Base-by-base conservation (phyloP, 306 rosid genomes). In the Dryas octopetala region DNA sequence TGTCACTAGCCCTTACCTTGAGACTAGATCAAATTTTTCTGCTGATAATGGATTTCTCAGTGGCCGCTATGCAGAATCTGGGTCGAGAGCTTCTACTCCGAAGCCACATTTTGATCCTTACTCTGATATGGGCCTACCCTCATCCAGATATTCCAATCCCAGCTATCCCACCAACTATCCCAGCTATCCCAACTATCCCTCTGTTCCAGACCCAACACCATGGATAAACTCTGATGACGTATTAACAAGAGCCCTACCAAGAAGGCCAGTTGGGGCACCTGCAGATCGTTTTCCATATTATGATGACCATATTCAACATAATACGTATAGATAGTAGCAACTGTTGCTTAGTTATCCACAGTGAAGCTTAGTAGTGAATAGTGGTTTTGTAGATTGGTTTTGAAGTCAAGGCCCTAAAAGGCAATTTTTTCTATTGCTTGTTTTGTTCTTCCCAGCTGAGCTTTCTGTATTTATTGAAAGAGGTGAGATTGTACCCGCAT, bases 241-340 rank as follows among this genome's bases (percentile, higher is more conserved):
- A 70, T 55, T 79, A 64, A 74, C 83, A 10, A 83, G 82, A 72
- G 79, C 89, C 71, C 79, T 74, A 81, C 70, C 91, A 1, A 84
- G 73, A 61, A 70, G 85, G 76, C 62, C 74, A 8, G 77, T 53
- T 47, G 91, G 82, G 72, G 50, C 47, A 50, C 86, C 82, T 10
- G 70, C 86, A 5, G 75, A 80, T 78, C 71, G 65, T 40, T 78
- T 78, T 74, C 76, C 92, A 48, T 89, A 66, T 50, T 70, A 85
- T 32, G 81, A 81, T 49, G 89, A 85, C 79, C 90, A 74, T 53
- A 70, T 62, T 74, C 83, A 88, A 77, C 86, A 83, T 67, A 78
- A 81, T 83, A 78, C 84, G 93, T 89, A 89, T 77, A 85, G 85
- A 62, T 85, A 81, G 82, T 68, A 9, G 43, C 47, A 51, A 17